These are phyloP conservation scores for Tylopilus orsonianus DNA, from an alignment of 1,284 basidiomycete genomes.

Conservation along the genomic window DNA sequence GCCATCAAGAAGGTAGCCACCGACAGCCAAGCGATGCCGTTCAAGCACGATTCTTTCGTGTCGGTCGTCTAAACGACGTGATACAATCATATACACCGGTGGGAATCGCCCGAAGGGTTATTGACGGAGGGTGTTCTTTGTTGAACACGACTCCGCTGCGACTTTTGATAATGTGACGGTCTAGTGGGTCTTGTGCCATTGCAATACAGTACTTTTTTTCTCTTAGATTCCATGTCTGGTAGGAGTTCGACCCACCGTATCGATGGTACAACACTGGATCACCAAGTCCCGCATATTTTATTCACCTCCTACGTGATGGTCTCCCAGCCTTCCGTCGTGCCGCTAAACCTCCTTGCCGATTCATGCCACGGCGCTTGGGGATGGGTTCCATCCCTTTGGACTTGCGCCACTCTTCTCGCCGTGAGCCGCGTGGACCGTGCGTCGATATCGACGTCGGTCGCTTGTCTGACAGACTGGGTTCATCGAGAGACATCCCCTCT, in stretches of 20 bases:
- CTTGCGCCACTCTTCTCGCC: conserved; percentile 71
- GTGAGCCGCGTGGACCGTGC: conserved; percentile 68
- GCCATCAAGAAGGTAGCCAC: conserved; percentile 7
- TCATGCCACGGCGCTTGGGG: conserved; percentile 54
- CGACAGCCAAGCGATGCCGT: conserved; percentile 5
- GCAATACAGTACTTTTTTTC: conserved; percentile 21
- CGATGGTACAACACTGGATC: too few relatives aligned
- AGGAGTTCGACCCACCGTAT: not conserved
- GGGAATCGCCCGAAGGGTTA: too few relatives aligned
- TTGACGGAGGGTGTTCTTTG: too few relatives aligned
- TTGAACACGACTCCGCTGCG: not conserved
- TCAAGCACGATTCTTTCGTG: conserved; percentile 3
- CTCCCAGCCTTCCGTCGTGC: conserved; percentile 65
- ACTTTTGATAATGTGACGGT: not conserved
- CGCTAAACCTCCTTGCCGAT: conserved; percentile 61
- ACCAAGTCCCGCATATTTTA: too few relatives aligned
- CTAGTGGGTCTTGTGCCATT: conserved; percentile 1
- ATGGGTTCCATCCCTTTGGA: conserved; percentile 67
- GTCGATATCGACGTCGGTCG: conserved; percentile 57
- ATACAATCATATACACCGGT: not conserved
- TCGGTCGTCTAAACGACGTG: conserved; percentile 17
- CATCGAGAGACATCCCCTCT: conserved; percentile 60
- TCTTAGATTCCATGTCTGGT: conserved; percentile 2
- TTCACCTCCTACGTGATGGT: conserved; percentile 65
- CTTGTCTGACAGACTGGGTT: conserved; percentile 22